These are phyloP conservation scores for Boletus sp. DNA, from an alignment of 768 basidiomycete species.

Conservation along the genomic window DNA sequence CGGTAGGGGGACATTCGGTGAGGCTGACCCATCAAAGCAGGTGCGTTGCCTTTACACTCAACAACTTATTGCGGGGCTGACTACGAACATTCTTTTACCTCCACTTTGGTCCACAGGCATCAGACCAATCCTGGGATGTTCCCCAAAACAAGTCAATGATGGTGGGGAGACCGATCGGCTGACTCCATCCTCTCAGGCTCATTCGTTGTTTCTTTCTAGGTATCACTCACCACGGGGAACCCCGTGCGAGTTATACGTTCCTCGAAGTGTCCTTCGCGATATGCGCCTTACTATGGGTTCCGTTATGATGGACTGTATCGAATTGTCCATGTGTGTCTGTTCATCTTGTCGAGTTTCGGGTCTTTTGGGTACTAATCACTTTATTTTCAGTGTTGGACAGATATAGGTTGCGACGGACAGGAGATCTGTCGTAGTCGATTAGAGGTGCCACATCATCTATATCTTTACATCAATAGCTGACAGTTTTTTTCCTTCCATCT, in stretches of 20 bases:
- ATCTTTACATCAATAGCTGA: neutral
- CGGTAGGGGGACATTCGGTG: too few species aligned
- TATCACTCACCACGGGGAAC: slow-evolving; percentile 14
- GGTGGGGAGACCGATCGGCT: slow-evolving; percentile 6
- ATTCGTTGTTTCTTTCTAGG: slow-evolving; percentile 8
- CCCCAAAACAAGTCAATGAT: slow-evolving; percentile 11
- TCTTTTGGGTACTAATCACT: neutral
- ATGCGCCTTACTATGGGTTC: slow-evolving; percentile 23
- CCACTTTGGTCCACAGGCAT: slow-evolving; percentile 16
- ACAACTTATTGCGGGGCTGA: neutral
- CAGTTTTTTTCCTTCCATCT: neutral
- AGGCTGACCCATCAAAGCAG: neutral
- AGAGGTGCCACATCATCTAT: slow-evolving; percentile 13
- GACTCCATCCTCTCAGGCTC: neutral
- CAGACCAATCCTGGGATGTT: slow-evolving; percentile 22
- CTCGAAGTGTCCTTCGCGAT: slow-evolving; percentile 17
- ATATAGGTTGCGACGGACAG: slow-evolving; percentile 4
- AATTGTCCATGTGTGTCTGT: slow-evolving; percentile 16
- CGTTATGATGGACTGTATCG: slow-evolving; percentile 35
- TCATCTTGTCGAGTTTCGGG: neutral
- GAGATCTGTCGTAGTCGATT: slow-evolving; percentile 27
- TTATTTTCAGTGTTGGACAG: slow-evolving; percentile 22
- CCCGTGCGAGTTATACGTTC: slow-evolving; percentile 31
- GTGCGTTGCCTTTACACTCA: slow-evolving; percentile 8
- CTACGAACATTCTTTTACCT: neutral